These are phyloP conservation scores for Mrakiaceae sp. DNA, from an alignment of 1,284 basidiomycete species.

Conservation along the genomic window DNA sequence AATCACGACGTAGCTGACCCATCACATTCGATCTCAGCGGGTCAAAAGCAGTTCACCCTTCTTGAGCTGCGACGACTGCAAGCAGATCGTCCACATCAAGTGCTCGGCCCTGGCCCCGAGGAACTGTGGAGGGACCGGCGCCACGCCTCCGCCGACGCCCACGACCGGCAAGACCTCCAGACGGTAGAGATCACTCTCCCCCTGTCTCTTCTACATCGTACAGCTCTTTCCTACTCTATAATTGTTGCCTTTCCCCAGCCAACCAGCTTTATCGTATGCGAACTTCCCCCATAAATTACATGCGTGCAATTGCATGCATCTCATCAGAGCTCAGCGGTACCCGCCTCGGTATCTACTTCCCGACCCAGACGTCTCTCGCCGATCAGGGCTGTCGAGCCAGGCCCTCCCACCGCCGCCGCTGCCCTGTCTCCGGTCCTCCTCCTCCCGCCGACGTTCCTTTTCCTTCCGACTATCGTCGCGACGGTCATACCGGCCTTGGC, in stretches of 20 bases:
- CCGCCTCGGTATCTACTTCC: background rate
- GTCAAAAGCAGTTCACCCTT: slow-evolving; percentile 7
- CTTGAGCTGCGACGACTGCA: slow-evolving; percentile 14
- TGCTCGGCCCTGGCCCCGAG: background rate
- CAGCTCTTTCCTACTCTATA: no score
- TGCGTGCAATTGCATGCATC: background rate
- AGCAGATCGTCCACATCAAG: background rate
- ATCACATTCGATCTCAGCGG: background rate
- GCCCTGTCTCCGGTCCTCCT: background rate
- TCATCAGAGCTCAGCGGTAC: background rate
- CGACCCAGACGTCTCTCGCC: background rate
- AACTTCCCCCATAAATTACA: no score
- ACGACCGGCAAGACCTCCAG: no score
- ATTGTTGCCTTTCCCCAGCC: background rate
- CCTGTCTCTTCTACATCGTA: background rate
- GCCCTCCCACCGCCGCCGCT: background rate
- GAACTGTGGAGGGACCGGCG: no score
- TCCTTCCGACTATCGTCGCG: slow-evolving; percentile 8
- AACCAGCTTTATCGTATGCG: background rate
- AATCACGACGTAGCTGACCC: background rate
- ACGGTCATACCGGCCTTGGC: background rate
- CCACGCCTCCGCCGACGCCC: no score
- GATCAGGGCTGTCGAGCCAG: slow-evolving; percentile 10
- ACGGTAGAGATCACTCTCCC: background rate
- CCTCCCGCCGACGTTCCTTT: slow-evolving; percentile 7